Evolutionary conservation across 2,329 filamentous ascomycete genomes (phyloP).

Genomic region (Taxawa tesnikishii): DNA sequence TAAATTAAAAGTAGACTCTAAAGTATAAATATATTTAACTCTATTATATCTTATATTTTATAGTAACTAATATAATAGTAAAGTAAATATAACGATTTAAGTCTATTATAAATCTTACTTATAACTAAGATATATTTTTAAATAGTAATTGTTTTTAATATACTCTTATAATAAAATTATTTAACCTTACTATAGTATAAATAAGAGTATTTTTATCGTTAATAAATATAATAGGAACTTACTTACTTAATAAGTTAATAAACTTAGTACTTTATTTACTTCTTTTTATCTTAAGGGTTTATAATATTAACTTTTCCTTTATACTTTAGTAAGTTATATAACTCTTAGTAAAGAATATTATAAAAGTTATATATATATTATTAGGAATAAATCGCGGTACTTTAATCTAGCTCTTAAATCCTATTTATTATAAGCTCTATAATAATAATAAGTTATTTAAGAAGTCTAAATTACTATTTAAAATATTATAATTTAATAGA

Average conservation of each 20-base stretch:
- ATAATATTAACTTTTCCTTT: slow-evolving; percentile 4
- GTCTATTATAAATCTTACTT: slow-evolving; percentile 8
- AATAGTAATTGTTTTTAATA: slow-evolving; percentile 5
- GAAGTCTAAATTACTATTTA: slow-evolving; percentile 7
- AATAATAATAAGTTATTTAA: slow-evolving; percentile 12
- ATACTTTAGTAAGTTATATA: slow-evolving; percentile 6
- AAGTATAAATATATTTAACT: slow-evolving; percentile 3
- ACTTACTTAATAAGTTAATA: slow-evolving; percentile 10
- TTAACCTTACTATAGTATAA: slow-evolving; percentile 6
- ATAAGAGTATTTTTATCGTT: neutral
- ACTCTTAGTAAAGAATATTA: slow-evolving; percentile 4
- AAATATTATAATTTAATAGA: neutral
- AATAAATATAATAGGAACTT: neutral
- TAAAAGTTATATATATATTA: slow-evolving; percentile 6
- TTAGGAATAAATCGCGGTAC: slow-evolving; percentile 2
- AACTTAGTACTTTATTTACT: slow-evolving; percentile 10
- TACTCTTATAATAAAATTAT: slow-evolving; percentile 3
- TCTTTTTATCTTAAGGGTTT: slow-evolving; percentile 8
- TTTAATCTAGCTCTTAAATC: slow-evolving; percentile 1
- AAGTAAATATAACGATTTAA: slow-evolving; percentile 4
- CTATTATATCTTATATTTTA: slow-evolving; percentile 1
- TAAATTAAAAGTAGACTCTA: slow-evolving; percentile 1
- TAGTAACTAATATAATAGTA: slow-evolving; percentile 1
- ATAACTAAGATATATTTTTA: slow-evolving; percentile 6
- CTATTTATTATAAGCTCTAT: slow-evolving; percentile 8